phyloP scores from a whole-genome alignment of 768 basidiomycete species.

The Termitomyces sp. region DNA sequence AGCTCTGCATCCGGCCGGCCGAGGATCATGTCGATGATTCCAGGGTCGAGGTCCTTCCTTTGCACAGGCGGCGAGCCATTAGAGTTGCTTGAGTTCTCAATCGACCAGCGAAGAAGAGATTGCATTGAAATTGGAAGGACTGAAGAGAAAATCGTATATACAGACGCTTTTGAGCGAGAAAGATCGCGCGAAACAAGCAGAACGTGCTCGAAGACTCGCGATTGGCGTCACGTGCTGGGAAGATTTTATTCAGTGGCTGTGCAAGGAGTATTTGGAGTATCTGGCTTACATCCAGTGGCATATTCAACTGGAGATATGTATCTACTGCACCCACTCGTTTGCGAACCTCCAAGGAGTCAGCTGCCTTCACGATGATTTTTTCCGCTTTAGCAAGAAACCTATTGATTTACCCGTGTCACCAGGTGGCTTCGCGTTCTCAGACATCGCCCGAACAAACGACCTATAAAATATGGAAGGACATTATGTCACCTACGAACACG shows the following conservation, averaged over 20 bases:
- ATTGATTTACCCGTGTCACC: neutral
- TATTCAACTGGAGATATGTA: neutral
- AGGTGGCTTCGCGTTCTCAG: neutral
- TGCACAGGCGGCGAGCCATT: slow-evolving; percentile 26
- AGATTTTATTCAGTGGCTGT: too few relatives aligned
- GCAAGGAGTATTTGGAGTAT: too few relatives aligned
- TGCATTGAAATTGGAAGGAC: slow-evolving; percentile 40
- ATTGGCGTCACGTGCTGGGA: neutral
- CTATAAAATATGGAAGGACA: neutral
- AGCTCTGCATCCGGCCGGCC: slow-evolving; percentile 76
- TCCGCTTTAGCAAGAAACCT: neutral
- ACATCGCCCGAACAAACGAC: neutral
- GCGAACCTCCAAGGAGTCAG: neutral
- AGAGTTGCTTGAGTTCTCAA: slow-evolving; percentile 55
- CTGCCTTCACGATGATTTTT: neutral
- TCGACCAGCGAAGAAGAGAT: slow-evolving; percentile 75
- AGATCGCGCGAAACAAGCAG: neutral
- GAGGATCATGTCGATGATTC: slow-evolving; percentile 78
- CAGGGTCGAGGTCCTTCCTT: slow-evolving; percentile 64
- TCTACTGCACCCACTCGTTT: neutral
- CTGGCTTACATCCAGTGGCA: too few relatives aligned
- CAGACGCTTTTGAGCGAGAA: neutral
- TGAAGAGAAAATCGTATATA: neutral
- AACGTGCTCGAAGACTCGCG: slow-evolving; percentile 12
- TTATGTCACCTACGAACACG: neutral